Conservation (phyloP, 164 flowering plant genomes). For the Vitis amurensis region DNA sequence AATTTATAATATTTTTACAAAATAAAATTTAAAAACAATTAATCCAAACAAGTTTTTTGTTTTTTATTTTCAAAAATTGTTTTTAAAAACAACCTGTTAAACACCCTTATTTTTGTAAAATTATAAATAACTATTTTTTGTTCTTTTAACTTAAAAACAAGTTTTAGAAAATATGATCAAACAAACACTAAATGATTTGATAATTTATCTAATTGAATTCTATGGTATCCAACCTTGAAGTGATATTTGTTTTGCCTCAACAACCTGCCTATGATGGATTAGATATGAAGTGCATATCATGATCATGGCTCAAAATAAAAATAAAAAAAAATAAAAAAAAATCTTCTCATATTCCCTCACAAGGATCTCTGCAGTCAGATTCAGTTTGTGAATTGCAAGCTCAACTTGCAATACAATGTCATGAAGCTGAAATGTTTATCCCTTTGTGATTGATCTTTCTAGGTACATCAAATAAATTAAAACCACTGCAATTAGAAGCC, state of each 20-base stretch:
- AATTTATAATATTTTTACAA: too few species aligned
- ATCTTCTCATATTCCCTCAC: too few species aligned
- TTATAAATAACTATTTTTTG: too few species aligned
- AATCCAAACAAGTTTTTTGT: too few species aligned
- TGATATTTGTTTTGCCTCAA: slow-evolving; percentile 54
- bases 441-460: slow-evolving; percentile 8
- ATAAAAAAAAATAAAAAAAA: not conserved
- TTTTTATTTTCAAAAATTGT: too few species aligned
- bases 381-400: not conserved
- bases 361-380: not conserved
- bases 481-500: slow-evolving; percentile 81
- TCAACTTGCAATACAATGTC: not conserved
- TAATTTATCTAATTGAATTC: not conserved
- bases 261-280: slow-evolving; percentile 67
- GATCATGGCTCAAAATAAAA: too few species aligned
- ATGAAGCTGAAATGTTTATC: not conserved
- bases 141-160: too few species aligned
- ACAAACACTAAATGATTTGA: not conserved
- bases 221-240: slow-evolving; percentile 38
- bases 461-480: slow-evolving; percentile 69
- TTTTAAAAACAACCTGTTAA: too few species aligned
- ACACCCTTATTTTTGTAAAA: too few species aligned
- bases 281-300: slow-evolving; percentile 44
- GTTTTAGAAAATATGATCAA: too few species aligned
- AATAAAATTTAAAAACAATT: too few species aligned